Percentiles rank a stretch among this genome's conserved stretches.
Evolutionary conservation across 2,329 filamentous ascomycete genomes (phyloP).

Genomic region (Pestalotiopsis sp.): DNA sequence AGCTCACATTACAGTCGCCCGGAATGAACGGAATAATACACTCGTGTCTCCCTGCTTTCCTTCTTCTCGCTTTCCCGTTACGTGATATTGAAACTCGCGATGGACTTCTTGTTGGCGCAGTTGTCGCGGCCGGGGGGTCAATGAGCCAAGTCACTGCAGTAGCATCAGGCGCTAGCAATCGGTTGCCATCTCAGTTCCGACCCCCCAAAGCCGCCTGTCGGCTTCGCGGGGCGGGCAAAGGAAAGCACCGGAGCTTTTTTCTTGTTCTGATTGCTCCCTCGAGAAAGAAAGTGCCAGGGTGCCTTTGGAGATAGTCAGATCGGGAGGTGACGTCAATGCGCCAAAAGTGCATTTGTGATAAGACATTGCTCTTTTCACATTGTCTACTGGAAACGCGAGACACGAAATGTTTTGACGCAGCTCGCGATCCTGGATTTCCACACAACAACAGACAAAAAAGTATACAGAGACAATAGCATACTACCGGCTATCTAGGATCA

Average conservation of each 20-base stretch:
- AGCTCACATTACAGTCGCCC: background rate
- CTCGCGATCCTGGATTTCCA: no score
- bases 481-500: background rate
- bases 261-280: background rate
- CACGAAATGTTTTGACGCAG: no score
- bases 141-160: background rate
- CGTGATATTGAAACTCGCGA: background rate
- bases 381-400: background rate
- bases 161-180: background rate
- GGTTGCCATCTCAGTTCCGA: background rate
- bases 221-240: background rate
- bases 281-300: no score
- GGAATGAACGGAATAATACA: background rate
- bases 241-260: background rate
- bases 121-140: background rate
- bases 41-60: background rate
- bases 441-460: background rate
- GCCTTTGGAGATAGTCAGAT: no score
- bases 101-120: background rate
- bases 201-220: background rate
- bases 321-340: background rate
- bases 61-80: background rate
- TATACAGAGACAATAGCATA: background rate
- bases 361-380: background rate
- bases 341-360: background rate